phyloP scores from a whole-genome alignment of 2,329 filamentous ascomycete genomes.

The Corynespora cassiicola region DNA sequence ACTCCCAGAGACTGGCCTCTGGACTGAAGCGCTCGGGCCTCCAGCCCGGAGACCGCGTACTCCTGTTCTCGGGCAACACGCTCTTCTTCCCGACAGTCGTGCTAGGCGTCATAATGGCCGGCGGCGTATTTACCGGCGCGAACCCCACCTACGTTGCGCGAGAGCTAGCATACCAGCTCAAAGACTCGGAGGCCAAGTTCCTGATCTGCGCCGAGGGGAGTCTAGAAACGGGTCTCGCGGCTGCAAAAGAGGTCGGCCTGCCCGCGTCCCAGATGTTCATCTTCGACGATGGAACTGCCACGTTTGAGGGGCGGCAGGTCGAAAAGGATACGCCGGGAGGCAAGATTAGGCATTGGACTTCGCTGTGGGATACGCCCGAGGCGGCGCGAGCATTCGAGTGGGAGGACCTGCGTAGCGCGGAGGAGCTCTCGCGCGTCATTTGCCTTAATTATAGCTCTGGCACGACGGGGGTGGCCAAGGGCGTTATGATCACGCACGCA shows the following conservation, averaged over 20 bases:
- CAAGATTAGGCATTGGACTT: slow-evolving; percentile 66
- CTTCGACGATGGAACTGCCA: slow-evolving; percentile 63
- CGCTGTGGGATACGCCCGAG: slow-evolving; percentile 56
- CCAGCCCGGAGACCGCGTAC: slow-evolving; percentile 69
- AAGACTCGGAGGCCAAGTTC: slow-evolving; percentile 72
- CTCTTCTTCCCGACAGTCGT: slow-evolving; percentile 75
- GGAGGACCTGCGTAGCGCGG: slow-evolving; percentile 60
- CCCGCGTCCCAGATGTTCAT: slow-evolving; percentile 64
- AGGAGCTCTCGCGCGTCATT: slow-evolving; percentile 61
- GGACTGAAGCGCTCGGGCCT: slow-evolving; percentile 71
- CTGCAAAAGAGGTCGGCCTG: slow-evolving; percentile 66
- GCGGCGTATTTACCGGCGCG: slow-evolving; percentile 78
- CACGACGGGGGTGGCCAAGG: slow-evolving; percentile 84
- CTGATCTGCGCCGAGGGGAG: slow-evolving; percentile 68
- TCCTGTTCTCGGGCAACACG: slow-evolving; percentile 77
- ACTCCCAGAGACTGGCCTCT: slow-evolving; percentile 74
- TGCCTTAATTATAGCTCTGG: slow-evolving; percentile 81
- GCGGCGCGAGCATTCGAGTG: slow-evolving; percentile 68
- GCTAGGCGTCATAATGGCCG: slow-evolving; percentile 77
- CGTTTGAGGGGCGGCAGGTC: slow-evolving; percentile 51
- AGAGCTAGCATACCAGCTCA: slow-evolving; percentile 77
- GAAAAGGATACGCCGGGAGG: slow-evolving; percentile 47
- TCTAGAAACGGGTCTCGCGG: slow-evolving; percentile 70
- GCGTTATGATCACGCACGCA: slow-evolving; percentile 79
- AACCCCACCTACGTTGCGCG: slow-evolving; percentile 72